Evolutionary conservation across 2,329 filamentous ascomycete genomes (phyloP).

Genomic region (Penicillium sp.): DNA sequence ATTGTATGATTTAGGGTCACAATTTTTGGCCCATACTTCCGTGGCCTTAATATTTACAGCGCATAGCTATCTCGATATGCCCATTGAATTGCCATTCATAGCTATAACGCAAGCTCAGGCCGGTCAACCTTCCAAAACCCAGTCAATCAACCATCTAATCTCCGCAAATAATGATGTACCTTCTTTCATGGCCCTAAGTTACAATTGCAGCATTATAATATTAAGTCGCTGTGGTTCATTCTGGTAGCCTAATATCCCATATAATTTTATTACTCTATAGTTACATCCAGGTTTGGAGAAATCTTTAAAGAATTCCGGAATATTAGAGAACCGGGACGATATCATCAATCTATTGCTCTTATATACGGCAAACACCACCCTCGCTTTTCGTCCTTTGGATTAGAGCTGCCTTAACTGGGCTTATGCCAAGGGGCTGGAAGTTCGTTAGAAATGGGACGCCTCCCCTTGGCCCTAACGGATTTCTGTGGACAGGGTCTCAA

Average conservation of each 20-base stretch:
- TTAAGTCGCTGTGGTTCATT: not conserved
- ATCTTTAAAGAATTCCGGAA: not conserved
- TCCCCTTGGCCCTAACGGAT: not conserved
- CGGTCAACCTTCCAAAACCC: not conserved
- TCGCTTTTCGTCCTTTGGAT: not conserved
- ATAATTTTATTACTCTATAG: not conserved
- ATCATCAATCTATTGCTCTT: not conserved
- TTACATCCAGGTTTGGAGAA: not conserved
- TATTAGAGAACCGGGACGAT: not conserved
- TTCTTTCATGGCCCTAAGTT: not conserved
- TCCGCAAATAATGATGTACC: not conserved
- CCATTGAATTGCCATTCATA: not conserved
- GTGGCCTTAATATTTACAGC: not conserved
- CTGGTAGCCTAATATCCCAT: no score
- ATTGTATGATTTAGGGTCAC: not conserved
- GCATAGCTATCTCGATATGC: not conserved
- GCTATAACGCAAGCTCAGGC: no score
- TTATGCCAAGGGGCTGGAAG: not conserved
- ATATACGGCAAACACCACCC: not conserved
- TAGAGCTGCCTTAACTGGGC: not conserved
- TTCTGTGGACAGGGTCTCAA: not conserved
- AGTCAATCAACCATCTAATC: not conserved
- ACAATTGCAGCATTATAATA: not conserved
- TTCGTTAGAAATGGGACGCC: not conserved
- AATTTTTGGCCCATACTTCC: not conserved